Evolutionary conservation across 352 stramenopile genomes (phyloP).

Genomic region (Pythium aquatile): DNA sequence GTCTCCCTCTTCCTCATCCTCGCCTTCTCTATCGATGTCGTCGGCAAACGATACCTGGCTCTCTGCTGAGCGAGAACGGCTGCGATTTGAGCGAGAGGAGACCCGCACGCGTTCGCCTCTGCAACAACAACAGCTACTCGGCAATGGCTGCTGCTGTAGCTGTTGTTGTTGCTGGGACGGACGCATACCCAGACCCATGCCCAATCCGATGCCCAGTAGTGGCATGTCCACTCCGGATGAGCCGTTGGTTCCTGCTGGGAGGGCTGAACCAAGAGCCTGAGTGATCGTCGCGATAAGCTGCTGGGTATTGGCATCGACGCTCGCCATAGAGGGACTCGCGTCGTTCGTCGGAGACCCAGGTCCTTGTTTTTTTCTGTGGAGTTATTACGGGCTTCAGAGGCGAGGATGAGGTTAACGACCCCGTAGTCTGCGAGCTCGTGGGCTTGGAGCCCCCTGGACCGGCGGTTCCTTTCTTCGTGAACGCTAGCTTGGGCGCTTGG

Average conservation of each 20-base stretch:
- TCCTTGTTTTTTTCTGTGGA: constrained; percentile 12
- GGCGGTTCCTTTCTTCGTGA: constrained; percentile 28
- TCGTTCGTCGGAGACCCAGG: background rate
- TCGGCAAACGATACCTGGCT: constrained; percentile 20
- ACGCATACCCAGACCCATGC: constrained; percentile 87
- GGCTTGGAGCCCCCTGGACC: background rate
- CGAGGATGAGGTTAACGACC: background rate
- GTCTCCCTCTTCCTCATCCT: constrained; percentile 26
- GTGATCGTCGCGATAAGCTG: constrained; percentile 77
- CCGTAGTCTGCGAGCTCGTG: background rate
- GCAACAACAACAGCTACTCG: background rate
- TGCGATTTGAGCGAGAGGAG: constrained; percentile 16
- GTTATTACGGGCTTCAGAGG: constrained; percentile 1
- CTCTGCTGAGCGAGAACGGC: constrained; percentile 17
- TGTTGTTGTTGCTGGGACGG: constrained; percentile 36
- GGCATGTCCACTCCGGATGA: constrained; percentile 54
- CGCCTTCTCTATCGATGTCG: constrained; percentile 11
- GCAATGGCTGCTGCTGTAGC: constrained; percentile 29
- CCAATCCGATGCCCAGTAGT: constrained; percentile 83
- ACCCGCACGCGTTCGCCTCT: background rate
- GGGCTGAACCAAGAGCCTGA: constrained; percentile 54
- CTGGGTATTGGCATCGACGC: constrained; percentile 51
- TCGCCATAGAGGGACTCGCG: background rate
- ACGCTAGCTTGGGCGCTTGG: constrained; percentile 50
- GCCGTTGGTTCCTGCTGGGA: constrained; percentile 29